These are phyloP conservation scores for Candida odintsovae DNA, from an alignment of 805 yeast genomes.

Conservation along the genomic window DNA sequence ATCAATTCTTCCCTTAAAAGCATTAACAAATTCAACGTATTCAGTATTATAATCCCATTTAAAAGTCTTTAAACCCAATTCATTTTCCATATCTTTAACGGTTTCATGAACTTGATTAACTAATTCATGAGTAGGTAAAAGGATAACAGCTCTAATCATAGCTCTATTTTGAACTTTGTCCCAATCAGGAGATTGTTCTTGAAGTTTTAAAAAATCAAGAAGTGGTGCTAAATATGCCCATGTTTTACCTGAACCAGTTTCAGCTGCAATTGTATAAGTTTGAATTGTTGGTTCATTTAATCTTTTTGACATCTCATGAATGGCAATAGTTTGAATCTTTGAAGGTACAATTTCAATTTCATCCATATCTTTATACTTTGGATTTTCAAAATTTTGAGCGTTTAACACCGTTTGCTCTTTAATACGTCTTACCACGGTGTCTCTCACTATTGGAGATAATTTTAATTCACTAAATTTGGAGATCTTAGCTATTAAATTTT, in stretches of 20 bases:
- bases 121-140: slow-evolving; percentile 86
- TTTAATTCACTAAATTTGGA: slow-evolving; percentile 60
- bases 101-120: slow-evolving; percentile 68
- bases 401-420: slow-evolving; percentile 36
- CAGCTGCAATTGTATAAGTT: slow-evolving; percentile 83
- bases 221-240: slow-evolving; percentile 84
- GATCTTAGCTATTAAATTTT: slow-evolving; percentile 44
- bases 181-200: slow-evolving; percentile 35
- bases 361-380: slow-evolving; percentile 9
- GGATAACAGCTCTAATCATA: slow-evolving; percentile 61
- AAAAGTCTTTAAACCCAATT: slow-evolving; percentile 38
- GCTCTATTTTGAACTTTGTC: slow-evolving; percentile 29
- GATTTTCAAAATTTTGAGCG: slow-evolving; percentile 20
- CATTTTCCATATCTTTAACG: slow-evolving; percentile 26
- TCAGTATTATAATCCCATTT: slow-evolving; percentile 62
- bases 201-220: slow-evolving; percentile 58
- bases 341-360: slow-evolving; percentile 44
- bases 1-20: slow-evolving; percentile 55
- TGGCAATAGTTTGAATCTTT: slow-evolving; percentile 77
- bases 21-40: slow-evolving; percentile 44
- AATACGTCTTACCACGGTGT: slow-evolving; percentile 51
- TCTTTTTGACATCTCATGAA: slow-evolving; percentile 30
- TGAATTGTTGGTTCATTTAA: slow-evolving; percentile 38
- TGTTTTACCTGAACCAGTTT: slow-evolving; percentile 96
- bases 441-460: slow-evolving; percentile 61